These are phyloP conservation scores for Pelargonium myrrhifolium DNA, from an alignment of 441 rosid species.

Conservation along the genomic window DNA sequence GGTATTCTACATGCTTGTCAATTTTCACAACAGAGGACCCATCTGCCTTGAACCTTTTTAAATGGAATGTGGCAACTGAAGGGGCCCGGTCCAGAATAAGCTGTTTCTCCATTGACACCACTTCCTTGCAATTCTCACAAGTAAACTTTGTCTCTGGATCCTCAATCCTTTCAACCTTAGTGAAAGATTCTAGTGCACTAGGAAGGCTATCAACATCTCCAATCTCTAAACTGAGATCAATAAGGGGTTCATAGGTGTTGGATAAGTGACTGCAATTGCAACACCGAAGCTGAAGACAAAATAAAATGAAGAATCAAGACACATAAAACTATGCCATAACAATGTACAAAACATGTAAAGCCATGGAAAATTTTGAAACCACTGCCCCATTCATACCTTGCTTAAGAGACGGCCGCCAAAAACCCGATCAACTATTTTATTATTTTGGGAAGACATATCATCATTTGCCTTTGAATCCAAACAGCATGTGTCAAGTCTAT, in stretches of 20 bases:
- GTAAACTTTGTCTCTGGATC: constrained; percentile 40
- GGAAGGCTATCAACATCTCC: constrained; percentile 46
- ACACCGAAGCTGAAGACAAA: constrained; percentile 49
- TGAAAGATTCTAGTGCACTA: constrained; percentile 59
- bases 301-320: background rate
- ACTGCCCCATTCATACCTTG: constrained; percentile 34
- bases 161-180: constrained; percentile 67
- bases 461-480: constrained; percentile 24
- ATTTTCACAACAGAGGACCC: constrained; percentile 57
- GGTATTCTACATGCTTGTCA: constrained; percentile 54
- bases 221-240: constrained; percentile 73
- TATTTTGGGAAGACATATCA: constrained; percentile 23
- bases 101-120: constrained; percentile 62
- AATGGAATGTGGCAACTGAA: constrained; percentile 54
- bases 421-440: constrained; percentile 42
- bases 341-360: background rate
- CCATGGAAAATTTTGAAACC: background rate
- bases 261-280: constrained; percentile 56
- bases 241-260: constrained; percentile 45
- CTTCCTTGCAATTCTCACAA: constrained; percentile 60
- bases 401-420: constrained; percentile 73
- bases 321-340: background rate
- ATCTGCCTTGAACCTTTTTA: constrained; percentile 76
- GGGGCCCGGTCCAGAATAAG: constrained; percentile 65
- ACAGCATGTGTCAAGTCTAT: constrained; percentile 56